Evolutionary conservation across 1,284 basidiomycete species (phyloP), one percentile per base, ranked within the genome.

Genomic region (Caloboletus firmus): DNA sequence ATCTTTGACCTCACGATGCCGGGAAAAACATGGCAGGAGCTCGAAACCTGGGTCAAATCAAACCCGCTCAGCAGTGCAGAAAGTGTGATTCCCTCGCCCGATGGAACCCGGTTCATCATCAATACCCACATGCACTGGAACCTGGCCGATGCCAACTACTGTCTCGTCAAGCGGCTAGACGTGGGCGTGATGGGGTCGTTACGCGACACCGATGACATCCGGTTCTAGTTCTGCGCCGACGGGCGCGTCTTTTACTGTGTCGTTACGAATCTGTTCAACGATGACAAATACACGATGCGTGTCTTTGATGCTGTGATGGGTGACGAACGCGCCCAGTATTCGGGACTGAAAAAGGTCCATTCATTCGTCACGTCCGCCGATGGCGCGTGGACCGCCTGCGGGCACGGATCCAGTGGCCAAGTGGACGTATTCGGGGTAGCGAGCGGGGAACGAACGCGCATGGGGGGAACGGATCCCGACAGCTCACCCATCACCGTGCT

Each of bases 211-310:
- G 60, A 47, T 3, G 15, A 52, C 1, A 17, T 51, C 4, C 35
- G 18, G 35, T 49, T 59, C 44, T 51, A 44, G 34, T 66, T 67
- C 15, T 65, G 58, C n/a, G 22, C 47, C 1, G 52, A 66, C 17
- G 55, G 54, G 7, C 42, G 53, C 18, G 42, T 54, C 26, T 59
- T 62, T 41, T 48, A 47, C 12, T 50, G 41, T 20, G 34, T 39
- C n/a, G 18, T 51, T 17, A 11, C 17, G 13, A 49, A 28, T 36
- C 1, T 55, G 1, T 20, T 62, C n/a, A 45, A 17, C 2, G 50
- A 52, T 4, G 47, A 59, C 24, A 63, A 56, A 34, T 52, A 35
- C 35, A 49, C 43, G 3, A 7, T 65, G 1, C 51, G 51, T 5
- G 52, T 67, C 18, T 63, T 56, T 37, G 49, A 57, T 34, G 28